A percentile compares a stretch with the other conserved stretches of the same genome.
Evolutionary conservation across 768 basidiomycete genomes (phyloP).

Genomic region (Asterophora lycoperdoides): DNA sequence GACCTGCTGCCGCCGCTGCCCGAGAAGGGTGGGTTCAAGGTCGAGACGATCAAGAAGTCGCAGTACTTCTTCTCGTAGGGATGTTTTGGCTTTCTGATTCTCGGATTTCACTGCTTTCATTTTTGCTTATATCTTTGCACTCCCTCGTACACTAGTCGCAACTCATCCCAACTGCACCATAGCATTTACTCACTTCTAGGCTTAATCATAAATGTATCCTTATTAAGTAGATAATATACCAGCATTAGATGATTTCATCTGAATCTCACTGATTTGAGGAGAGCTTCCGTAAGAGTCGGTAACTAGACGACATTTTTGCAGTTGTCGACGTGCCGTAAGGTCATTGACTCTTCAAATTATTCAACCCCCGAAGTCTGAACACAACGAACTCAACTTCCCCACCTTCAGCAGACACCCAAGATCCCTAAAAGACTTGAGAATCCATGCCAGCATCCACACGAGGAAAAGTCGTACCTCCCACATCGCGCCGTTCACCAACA

Average conservation of each 20-base stretch:
- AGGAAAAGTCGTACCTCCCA: slow-evolving; percentile 28
- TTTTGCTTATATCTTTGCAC: neutral
- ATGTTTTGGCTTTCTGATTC: neutral
- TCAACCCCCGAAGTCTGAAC: neutral
- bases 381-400: slow-evolving; percentile 5
- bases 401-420: slow-evolving; percentile 11
- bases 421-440: slow-evolving; percentile 8
- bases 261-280: too few species aligned
- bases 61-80: slow-evolving; percentile 90
- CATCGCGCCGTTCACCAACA: slow-evolving; percentile 27
- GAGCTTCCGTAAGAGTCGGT: too few species aligned
- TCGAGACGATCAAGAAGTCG: slow-evolving; percentile 74
- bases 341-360: neutral
- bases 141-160: neutral
- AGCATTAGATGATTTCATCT: slow-evolving; percentile 1
- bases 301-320: too few species aligned
- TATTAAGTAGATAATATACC: slow-evolving; percentile 12
- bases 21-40: slow-evolving; percentile 80
- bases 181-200: neutral
- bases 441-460: neutral
- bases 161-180: slow-evolving; percentile 3
- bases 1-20: slow-evolving; percentile 82
- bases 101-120: slow-evolving; percentile 1
- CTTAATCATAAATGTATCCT: slow-evolving; percentile 8
- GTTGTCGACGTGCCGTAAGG: too few species aligned